Evolutionary conservation across 2,329 filamentous ascomycete genomes (phyloP), one percentile per base, ranked within the genome.

Genomic region (Monosporascus sp.): DNA sequence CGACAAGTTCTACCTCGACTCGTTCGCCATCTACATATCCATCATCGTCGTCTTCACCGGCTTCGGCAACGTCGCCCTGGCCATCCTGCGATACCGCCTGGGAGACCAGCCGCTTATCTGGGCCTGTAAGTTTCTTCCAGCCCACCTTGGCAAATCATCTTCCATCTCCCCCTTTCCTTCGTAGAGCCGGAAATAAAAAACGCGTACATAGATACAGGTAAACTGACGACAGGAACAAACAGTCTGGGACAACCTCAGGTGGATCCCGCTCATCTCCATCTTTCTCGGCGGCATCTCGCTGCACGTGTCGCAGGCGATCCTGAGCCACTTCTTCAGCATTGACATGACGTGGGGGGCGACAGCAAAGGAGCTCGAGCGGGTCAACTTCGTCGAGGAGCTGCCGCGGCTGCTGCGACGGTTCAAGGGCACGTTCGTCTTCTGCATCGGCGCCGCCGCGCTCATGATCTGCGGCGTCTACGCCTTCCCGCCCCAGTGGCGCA

Each of bases 1-100:
- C 51, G 67, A 69, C 58, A 89, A 88, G 65, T 87, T 85, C 48
- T 86, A 86, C 67, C 79, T 92, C 20, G 88, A 92, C 70, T 69
- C 67, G 8, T 69, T 69, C 53, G 65, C 66, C 45, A 67, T 69
- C 45, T 68, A 63, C 51, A 51, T 69, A 20, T 66, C 67, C 6
- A 63, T 69, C 49, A 61, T 69, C 28, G 65, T 68, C 35, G 67
- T 69, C 18, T 69, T 69, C 49, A 65, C 66, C 6, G 62, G 58
- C 4, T 65, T 66, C 41, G 66, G 67, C 14, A 69, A 69, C 49
- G 54, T 70, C 55, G 69, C 79, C 7, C 76, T 86, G 7, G 82
- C 81, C 4, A 70, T 83, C 37, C 73, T 84, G 55, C 77, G 83
- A 41, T 85, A 86, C 66, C 76, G 83, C 41, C 74, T 82, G 38